Evolutionary conservation across 345 rosid species (phyloP).

Genomic region (Eucalyptus tenuipes): DNA sequence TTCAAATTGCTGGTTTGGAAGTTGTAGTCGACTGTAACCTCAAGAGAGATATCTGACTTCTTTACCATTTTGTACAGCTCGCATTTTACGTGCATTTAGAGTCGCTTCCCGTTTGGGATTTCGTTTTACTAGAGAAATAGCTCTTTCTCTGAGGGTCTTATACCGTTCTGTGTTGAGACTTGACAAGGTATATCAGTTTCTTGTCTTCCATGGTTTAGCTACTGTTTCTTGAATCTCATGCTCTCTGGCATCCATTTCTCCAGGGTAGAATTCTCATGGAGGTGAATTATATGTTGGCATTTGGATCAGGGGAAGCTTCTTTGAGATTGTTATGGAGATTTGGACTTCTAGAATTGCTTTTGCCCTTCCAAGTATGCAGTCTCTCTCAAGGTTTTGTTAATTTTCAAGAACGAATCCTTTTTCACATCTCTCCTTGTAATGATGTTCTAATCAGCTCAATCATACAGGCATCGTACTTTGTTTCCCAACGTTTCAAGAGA

Average conservation of each 20-base stretch:
- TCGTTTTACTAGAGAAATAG: constrained; percentile 68
- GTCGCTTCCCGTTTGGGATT: constrained; percentile 69
- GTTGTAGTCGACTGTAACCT: background rate
- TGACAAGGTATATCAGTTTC: constrained; percentile 34
- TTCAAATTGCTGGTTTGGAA: background rate
- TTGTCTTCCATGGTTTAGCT: background rate
- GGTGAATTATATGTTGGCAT: constrained; percentile 95
- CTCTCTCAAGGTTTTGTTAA: background rate
- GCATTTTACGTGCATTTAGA: constrained; percentile 67
- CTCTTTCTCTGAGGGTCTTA: constrained; percentile 54
- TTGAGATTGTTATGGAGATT: constrained; percentile 85
- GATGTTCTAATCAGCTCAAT: constrained; percentile 2
- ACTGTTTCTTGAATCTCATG: background rate
- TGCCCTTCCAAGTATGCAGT: constrained; percentile 63
- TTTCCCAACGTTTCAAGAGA: constrained; percentile 55
- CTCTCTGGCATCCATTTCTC: constrained; percentile 1
- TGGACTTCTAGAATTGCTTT: constrained; percentile 76
- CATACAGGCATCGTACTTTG: constrained; percentile 79
- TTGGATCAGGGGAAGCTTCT: constrained; percentile 96
- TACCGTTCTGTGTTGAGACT: constrained; percentile 46
- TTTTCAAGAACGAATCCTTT: background rate
- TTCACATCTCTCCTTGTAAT: background rate
- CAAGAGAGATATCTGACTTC: background rate
- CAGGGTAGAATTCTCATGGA: constrained; percentile 89
- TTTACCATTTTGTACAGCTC: constrained; percentile 30